Evolutionary conservation across 2,329 filamentous ascomycete genomes (phyloP), one percentile per base, ranked within the genome.

Genomic region (Colletotrichum echinochloae): DNA sequence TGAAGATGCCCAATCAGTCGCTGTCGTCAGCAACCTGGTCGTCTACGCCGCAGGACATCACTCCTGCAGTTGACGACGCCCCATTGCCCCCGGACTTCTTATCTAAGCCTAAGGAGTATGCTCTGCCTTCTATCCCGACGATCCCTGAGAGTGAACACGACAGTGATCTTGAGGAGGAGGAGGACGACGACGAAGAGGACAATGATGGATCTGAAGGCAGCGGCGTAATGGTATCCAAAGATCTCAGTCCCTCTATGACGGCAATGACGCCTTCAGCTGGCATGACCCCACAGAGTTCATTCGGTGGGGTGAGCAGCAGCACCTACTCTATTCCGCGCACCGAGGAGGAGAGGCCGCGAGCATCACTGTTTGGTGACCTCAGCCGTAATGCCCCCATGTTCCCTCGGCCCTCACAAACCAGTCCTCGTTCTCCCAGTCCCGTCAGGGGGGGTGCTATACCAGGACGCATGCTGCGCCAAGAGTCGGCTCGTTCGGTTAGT

Each of bases 381-480:
- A 80, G 80, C 66, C 82, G 82, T 48, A 84, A 82, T 49, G 84
- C 83, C 23, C 87, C 88, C 0, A 72, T 86, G 30, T 87, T 92
- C 65, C 82, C 88, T 12, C 88, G 87, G 41, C 83, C 87, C 30
- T 84, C 79, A 41, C 82, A 81, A 26, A 82, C 84, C n/a, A 91
- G 88, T 73, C 91, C 92, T 56, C 88, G 91, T 44, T 94, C 92
- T 12, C 92, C 92, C 1, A 94, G 92, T 73, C 92, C 92, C 1
- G 81, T 93, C 33, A 88, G 91, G 41, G 83, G 91, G 41, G 83
- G 85, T 62, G 85, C 88, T 49, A 80, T 89, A 37, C 88, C 89
- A 39, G 79, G 82, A 70, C 83, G 85, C 74, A 75, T 87, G 35
- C 74, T 84, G 7, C 80, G 85, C 63, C 80, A 83, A 28, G 88